Base-by-base conservation (phyloP, 2,329 filamentous ascomycete species). In the Alternaria solani region DNA sequence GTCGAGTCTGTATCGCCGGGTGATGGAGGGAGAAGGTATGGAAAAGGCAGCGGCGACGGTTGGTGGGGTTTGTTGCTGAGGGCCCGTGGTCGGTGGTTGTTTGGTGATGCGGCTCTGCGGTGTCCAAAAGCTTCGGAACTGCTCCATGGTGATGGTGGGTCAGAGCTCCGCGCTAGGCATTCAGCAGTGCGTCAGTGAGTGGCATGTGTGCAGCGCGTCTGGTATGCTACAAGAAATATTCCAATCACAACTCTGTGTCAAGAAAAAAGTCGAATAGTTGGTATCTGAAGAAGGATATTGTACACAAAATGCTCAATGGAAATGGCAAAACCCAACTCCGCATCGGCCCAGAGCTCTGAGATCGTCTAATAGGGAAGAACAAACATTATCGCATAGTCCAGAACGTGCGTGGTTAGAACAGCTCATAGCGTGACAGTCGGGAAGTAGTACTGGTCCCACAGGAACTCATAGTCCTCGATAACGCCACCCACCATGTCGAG, bases 361-460 rank as follows among this genome's bases (percentile, higher is more conserved):
- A 44, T 18, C 26, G 51, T 51, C 25, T 34, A 16, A 23, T 26
- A 51, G 9, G 18, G n/a, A 43, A 16, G 43, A 32, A 11, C 57
- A 51, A 51, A 36, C 39, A 46, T 55, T 28, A 51, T 41, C 38
- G 39, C 44, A 36, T 51, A 46, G 2, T 39, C 7, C 25, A 39
- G 32, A 25, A 39, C 7, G 25, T 38, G 39, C 25, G 7, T 47
- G 32, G 23, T 18, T 11, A 39, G 53, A 14, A 34, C 36, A 30
- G 23, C 48, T 68, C 73, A 87, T 63, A 86, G 67, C 5, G 87
- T 89, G 26, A 87, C 84, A 1, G 87, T 90, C 18, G 87, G 85
- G 79, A 98, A 99, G 80, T 98, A 96, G 79, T 97, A 98, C 71
- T 96, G 94, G 80, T 97, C 93, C 95, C 95, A 99, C 32, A 99